phyloP scores from a whole-genome alignment of 73 alveolate genomes.

The Urostyla sp. region DNA sequence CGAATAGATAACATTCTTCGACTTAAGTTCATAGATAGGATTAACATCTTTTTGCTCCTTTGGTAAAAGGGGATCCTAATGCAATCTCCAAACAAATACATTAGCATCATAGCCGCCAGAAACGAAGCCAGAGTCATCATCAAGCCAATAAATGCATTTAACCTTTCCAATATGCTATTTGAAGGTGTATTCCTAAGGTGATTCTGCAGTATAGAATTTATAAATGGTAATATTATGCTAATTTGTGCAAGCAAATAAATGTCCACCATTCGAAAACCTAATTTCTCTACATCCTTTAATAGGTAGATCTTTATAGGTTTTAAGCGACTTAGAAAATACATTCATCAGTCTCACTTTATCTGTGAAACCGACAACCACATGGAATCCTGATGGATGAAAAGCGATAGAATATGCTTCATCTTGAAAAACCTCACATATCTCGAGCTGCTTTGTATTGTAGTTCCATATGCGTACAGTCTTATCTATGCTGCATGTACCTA shows the following conservation, averaged over 20 bases:
- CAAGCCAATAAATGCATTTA: conserved; percentile 92
- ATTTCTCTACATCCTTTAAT: conserved; percentile 93
- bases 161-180: conserved; percentile 84
- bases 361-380: conserved; percentile 95
- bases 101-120: conserved; percentile 96
- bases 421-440: conserved; percentile 88
- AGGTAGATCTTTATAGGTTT: conserved; percentile 93
- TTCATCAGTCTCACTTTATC: conserved; percentile 97
- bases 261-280: conserved; percentile 97
- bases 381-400: conserved; percentile 97
- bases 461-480: conserved; percentile 99
- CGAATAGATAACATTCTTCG: conserved; percentile 78
- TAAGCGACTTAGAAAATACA: conserved; percentile 77
- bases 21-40: conserved; percentile 63
- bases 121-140: conserved; percentile 92
- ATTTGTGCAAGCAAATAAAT: conserved; percentile 95
- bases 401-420: conserved; percentile 94
- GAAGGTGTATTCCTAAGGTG: conserved; percentile 73
- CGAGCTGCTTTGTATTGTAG: conserved; percentile 93
- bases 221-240: conserved; percentile 83
- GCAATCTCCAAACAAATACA: conserved; percentile 80
- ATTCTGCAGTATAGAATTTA: conserved; percentile 87
- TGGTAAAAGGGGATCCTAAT: conserved; percentile 53
- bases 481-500: conserved; percentile 98
- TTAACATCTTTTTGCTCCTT: conserved; percentile 58